Evolutionary conservation across 768 basidiomycete species (phyloP), one percentile per base, ranked within the genome.

Genomic region (Lactarius tabidus): DNA sequence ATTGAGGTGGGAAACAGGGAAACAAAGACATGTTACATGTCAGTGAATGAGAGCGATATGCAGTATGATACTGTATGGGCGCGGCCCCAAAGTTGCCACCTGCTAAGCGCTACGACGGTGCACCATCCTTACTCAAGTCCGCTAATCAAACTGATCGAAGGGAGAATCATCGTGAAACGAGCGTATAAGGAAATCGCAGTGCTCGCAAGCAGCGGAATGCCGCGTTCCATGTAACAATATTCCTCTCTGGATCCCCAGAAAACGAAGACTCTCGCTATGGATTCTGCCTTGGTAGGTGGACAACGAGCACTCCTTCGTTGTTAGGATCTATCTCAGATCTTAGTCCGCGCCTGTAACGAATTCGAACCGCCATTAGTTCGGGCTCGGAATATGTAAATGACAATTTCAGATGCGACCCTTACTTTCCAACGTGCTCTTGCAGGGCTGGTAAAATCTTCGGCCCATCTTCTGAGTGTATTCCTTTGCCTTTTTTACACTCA

Each of bases 291-390:
- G 36, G 36, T 9, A 35, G 56, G 36, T 35, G n/a, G 15, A 57
- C 36, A 35, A 35, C 38, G 15, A 39, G 38, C 9, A 41, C 36
- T 17, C 38, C 38, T 17, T 18, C 38, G 28, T 58, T 58, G 2
- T 39, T 58, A 43, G 28, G 39, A 41, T 58, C 57, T 26, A 41
- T 10, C 57, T 41, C 29, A 41, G 35, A 61, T 61, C 23, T 20
- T 38, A 29, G 60, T 61, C 51, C 60, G 60, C 60, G 60, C 18
- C 51, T 53, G 28, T n/a, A n/a, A n/a, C n/a, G n/a, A 6, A n/a
- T 20, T 5, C 59, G 8, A 17, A n/a, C 23, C 26, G 38, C 14
- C 51, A 9, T 38, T 33, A 53, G 18, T 61, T 61, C 28, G 36
- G 29, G 41, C 18, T 23, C 60, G 31, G 52, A 26, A 48, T 26